Base-by-base conservation (phyloP, 2,329 filamentous ascomycete genomes). In the Nemania abortiva region DNA sequence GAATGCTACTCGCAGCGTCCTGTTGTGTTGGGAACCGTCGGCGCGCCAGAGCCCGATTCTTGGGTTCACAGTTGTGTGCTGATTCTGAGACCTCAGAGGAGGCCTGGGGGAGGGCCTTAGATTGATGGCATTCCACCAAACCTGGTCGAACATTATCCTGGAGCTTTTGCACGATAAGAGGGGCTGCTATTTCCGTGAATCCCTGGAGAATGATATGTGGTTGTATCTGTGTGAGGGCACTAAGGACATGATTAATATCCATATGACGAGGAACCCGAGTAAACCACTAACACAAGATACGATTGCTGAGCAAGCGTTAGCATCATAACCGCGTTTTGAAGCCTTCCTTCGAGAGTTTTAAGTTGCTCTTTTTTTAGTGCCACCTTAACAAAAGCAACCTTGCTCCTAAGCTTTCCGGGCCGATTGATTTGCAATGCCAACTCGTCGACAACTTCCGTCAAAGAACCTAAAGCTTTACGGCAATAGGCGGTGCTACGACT, bases 361-460 rank as follows among this genome's bases (percentile, higher is more conserved):
- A 77, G 54, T n/a, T 63, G 53, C 3, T 74, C 69, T 45, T 72
- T 77, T 58, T 73, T 73, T 15, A 76, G n/a, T 4, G 72, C 49
- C 3, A 74, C 59, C 52, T 72, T 52, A 71, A 70, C 31, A 64
- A 15, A 34, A 29, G 15, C 53, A 55, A 49, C 63, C 11, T 53
- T 67, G 58, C 58, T 55, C 62, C 10, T 50, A 47, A 18, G 37
- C 31, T 31, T 60, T 62, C 39, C 53, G 59, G 18, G 49, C 22
- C 18, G 24, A 60, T 68, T 56, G 15, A 75, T 66, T 6, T 73
- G 68, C 1, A 39, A 6, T 47, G 56, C 55, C 18, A 78, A 22
- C 2, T 78, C 73, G 27, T 71, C 65, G 1, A 73, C 65, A 15
- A 75, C 60, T 0, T 69, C 57, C 2, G 70, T 68, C 2, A 78